Conservation (phyloP, 352 stramenopile genomes). For the Peronosclerospora sorghi region DNA sequence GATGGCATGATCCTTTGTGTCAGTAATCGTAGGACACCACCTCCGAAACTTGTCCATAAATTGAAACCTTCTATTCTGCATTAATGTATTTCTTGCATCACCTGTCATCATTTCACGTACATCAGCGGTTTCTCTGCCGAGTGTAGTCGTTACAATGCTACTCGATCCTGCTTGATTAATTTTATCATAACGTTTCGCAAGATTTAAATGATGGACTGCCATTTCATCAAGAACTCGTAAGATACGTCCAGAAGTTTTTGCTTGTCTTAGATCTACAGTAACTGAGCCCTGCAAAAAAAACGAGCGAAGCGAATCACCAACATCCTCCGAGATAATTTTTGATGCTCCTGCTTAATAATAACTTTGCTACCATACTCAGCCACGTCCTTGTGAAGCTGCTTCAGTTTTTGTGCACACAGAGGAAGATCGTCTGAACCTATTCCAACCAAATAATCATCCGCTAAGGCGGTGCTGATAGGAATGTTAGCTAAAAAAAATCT, state of each 20-base stretch:
- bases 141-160: constrained; percentile 32
- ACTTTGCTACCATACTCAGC: constrained; percentile 6
- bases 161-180: constrained; percentile 28
- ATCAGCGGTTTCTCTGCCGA: constrained; percentile 52
- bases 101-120: constrained; percentile 40
- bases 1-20: background rate
- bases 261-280: constrained; percentile 22
- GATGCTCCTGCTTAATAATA: constrained; percentile 15
- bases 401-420: constrained; percentile 24
- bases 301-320: constrained; percentile 53
- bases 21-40: constrained; percentile 31
- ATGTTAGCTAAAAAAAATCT: constrained; percentile 7
- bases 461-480: constrained; percentile 80
- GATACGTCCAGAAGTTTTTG: constrained; percentile 32
- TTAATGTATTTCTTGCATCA: constrained; percentile 21
- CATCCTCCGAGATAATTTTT: constrained; percentile 6
- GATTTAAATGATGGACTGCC: constrained; percentile 14
- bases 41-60: constrained; percentile 40
- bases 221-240: constrained; percentile 39
- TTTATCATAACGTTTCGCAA: constrained; percentile 28
- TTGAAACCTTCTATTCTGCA: constrained; percentile 32
- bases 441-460: constrained; percentile 88
- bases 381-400: constrained; percentile 37
- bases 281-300: constrained; percentile 27
- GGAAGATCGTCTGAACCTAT: constrained; percentile 48